Conservation (phyloP, 345 rosid species). For the Gossypium thurberi region DNA sequence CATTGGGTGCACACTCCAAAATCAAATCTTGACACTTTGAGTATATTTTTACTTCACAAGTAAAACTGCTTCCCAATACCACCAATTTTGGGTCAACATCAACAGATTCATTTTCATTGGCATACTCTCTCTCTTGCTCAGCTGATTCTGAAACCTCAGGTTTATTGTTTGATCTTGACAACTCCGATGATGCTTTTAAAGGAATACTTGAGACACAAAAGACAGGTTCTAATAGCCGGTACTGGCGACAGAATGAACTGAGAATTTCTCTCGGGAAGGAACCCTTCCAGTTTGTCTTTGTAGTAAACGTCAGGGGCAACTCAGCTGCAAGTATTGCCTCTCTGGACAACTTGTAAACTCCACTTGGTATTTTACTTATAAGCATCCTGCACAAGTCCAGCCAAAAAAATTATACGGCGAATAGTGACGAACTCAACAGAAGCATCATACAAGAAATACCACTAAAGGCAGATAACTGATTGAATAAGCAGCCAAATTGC, state of each 20-base stretch:
- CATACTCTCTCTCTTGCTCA: constrained; percentile 22
- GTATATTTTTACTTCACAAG: constrained; percentile 61
- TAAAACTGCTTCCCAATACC: constrained; percentile 33
- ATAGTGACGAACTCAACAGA: constrained; percentile 1
- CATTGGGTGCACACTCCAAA: constrained; percentile 56
- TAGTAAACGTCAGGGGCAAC: constrained; percentile 58
- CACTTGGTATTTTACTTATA: constrained; percentile 64
- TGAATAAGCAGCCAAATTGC: background rate
- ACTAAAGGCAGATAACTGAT: background rate
- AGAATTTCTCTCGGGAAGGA: constrained; percentile 75
- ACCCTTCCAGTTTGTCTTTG: constrained; percentile 83
- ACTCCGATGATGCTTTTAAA: constrained; percentile 32
- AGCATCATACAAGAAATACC: constrained; percentile 3
- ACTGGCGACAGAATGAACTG: constrained; percentile 72
- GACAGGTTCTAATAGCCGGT: constrained; percentile 70
- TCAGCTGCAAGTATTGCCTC: constrained; percentile 63
- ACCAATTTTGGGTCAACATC: constrained; percentile 18
- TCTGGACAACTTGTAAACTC: constrained; percentile 74
- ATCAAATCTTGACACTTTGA: constrained; percentile 58
- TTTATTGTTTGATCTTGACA: constrained; percentile 48
- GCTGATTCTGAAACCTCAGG: constrained; percentile 33
- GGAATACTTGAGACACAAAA: constrained; percentile 36
- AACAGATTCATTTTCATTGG: constrained; percentile 27
- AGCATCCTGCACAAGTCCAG: constrained; percentile 45
- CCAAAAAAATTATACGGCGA: constrained; percentile 1